Evolutionary conservation across 306 rosid genomes (phyloP), one percentile per base, ranked within the genome.

Genomic region (Mucuna pruriens): DNA sequence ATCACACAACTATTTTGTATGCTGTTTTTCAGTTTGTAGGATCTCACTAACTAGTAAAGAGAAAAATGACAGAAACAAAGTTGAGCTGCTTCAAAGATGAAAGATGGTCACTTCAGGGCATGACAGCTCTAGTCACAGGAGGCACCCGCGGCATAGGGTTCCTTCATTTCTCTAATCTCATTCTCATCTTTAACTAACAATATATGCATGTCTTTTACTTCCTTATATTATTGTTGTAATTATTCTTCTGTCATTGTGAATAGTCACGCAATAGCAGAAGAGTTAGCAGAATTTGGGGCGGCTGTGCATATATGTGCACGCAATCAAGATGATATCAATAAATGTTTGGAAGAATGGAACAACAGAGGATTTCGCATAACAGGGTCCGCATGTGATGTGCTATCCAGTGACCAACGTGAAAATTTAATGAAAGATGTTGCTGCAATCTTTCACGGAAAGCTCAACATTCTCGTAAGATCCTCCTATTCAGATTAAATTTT

Each of bases 81-180:
- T 45, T 29, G 69, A 70, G 46, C 0, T 6, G 13, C 58, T 63
- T 31, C 44, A 61, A 75, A 74, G 84, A 52, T 19, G 12, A 81
- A 16, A 63, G 62, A 52, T 85, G 88, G 85, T 85, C 88, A 20
- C 83, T 85, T 0, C 45, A 62, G 33, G 89, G 87, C 2, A 86
- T 76, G 87, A 83, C 87, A 1, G 87, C 89, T 57, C 75, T 86
- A 6, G 87, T 86, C 0, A 83, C 89, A 0, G 87, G 87, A 0
- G 89, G 83, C 74, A 76, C 71, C 16, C 10, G 77, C 29, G 89
- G 89, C 26, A 83, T 83, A 6, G 87, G 89, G 83, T 86, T 1
- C 0, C 42, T 74, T 12, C 2, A 17, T 6, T 33, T 40, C 46
- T 57, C 33, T 3, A 33, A 52, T 61, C 4, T 11, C 4, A 17